A percentile compares a stretch with the other conserved stretches of the same genome.
These are phyloP conservation scores for Fusarium sp. DNA, from an alignment of 2,329 filamentous ascomycete species.

Conservation along the genomic window DNA sequence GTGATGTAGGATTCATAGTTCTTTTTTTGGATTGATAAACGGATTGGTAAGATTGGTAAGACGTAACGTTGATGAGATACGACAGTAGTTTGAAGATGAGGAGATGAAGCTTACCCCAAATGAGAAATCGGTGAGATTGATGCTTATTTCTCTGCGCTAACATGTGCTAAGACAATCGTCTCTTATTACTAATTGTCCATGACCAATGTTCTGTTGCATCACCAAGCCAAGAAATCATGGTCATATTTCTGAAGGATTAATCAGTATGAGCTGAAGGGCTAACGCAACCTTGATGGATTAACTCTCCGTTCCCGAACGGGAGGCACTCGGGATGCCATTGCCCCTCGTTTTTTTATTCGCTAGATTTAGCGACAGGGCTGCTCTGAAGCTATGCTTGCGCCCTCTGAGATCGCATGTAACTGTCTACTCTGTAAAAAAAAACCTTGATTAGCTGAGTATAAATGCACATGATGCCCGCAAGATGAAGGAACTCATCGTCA, in stretches of 20 bases:
- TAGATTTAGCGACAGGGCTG: not conserved
- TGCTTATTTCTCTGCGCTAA: no score
- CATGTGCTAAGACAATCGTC: not conserved
- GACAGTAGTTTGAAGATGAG: not conserved
- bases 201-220: not conserved
- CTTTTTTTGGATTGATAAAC: no score
- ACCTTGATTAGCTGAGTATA: not conserved
- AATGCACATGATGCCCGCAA: not conserved
- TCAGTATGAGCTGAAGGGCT: not conserved
- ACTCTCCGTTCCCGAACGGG: not conserved
- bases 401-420: no score
- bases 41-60: not conserved
- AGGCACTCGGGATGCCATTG: not conserved
- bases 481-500: no score
- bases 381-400: not conserved
- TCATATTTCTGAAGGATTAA: not conserved
- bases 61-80: no score
- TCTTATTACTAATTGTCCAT: slow-evolving; percentile 2
- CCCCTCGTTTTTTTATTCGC: not conserved
- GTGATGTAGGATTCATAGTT: not conserved
- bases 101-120: not conserved
- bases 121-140: not conserved
- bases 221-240: not conserved
- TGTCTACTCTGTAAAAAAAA: no score
- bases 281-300: not conserved